Percentiles rank a stretch among this genome's conserved stretches.
Conservation (phyloP, 257 asterid species). For the Avicennia marina region DNA sequence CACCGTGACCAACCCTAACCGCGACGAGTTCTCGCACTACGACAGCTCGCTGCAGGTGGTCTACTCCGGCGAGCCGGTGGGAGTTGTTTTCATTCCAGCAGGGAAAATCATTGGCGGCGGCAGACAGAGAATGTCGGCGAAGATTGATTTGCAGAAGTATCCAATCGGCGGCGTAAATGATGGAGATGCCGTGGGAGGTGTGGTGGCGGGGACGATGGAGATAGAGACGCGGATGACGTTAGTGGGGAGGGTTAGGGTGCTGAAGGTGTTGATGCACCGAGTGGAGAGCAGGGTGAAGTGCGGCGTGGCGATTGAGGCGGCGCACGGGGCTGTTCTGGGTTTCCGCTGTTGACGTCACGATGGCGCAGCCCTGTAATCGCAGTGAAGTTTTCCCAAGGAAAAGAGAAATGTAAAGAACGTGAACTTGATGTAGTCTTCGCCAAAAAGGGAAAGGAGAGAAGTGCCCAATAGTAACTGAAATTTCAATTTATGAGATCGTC, state of each 20-base stretch:
- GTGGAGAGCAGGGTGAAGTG: conserved; percentile 64
- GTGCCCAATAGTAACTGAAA: too few relatives aligned
- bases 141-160: conserved; percentile 64
- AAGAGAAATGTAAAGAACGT: too few relatives aligned
- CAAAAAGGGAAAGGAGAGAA: too few relatives aligned
- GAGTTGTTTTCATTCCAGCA: conserved; percentile 80
- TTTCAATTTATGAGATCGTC: too few relatives aligned
- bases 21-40: conserved; percentile 87
- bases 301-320: conserved; percentile 63
- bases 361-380: not conserved
- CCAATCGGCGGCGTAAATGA: conserved; percentile 36
- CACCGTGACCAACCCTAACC: conserved; percentile 85
- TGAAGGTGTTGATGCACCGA: conserved; percentile 79
- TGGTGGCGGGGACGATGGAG: conserved; percentile 54
- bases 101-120: conserved; percentile 77
- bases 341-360: conserved; percentile 51
- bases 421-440: too few relatives aligned
- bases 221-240: conserved; percentile 83
- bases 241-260: conserved; percentile 81
- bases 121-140: conserved; percentile 84
- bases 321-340: conserved; percentile 75
- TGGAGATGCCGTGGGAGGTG: conserved; percentile 11
- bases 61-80: conserved; percentile 81
- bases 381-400: too few relatives aligned
- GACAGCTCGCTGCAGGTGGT: conserved; percentile 94